These are phyloP conservation scores for Xylariales sp. DNA, from an alignment of 2,329 filamentous ascomycete species.

Conservation along the genomic window DNA sequence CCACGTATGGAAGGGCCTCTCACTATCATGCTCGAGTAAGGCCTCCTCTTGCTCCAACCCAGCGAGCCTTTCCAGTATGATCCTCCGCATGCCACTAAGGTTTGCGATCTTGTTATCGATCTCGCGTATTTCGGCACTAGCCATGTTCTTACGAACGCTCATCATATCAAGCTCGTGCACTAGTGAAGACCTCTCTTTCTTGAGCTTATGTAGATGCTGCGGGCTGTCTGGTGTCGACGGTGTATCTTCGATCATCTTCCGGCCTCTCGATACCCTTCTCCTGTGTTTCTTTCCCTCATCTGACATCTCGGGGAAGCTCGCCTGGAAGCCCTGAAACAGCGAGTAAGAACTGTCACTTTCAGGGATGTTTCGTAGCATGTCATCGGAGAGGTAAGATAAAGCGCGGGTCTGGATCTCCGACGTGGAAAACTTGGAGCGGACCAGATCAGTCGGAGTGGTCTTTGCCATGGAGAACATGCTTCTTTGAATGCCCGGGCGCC, in stretches of 20 bases:
- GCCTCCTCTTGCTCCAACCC: conserved; percentile 86
- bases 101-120: conserved; percentile 97
- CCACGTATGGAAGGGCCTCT: conserved; percentile 28
- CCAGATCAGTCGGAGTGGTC: conserved; percentile 88
- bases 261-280: conserved; percentile 66
- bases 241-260: conserved; percentile 69
- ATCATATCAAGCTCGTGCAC: conserved; percentile 88
- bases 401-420: conserved; percentile 93
- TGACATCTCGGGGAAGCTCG: conserved; percentile 68
- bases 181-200: conserved; percentile 73
- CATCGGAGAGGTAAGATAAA: conserved; percentile 81
- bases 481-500: conserved; percentile 77
- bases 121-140: conserved; percentile 89
- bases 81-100: conserved; percentile 84
- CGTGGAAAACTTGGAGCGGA: conserved; percentile 85
- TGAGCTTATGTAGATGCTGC: conserved; percentile 66
- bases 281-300: conserved; percentile 69
- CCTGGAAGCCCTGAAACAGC: conserved; percentile 94
- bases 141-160: conserved; percentile 93
- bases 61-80: conserved; percentile 82
- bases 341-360: conserved; percentile 83
- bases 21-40: conserved; percentile 82
- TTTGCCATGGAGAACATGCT: conserved; percentile 87
- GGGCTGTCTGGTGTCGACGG: conserved; percentile 51
- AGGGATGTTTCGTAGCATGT: conserved; percentile 83